These are phyloP conservation scores for Microcos paniculata DNA, from an alignment of 345 rosid genomes.

Conservation along the genomic window DNA sequence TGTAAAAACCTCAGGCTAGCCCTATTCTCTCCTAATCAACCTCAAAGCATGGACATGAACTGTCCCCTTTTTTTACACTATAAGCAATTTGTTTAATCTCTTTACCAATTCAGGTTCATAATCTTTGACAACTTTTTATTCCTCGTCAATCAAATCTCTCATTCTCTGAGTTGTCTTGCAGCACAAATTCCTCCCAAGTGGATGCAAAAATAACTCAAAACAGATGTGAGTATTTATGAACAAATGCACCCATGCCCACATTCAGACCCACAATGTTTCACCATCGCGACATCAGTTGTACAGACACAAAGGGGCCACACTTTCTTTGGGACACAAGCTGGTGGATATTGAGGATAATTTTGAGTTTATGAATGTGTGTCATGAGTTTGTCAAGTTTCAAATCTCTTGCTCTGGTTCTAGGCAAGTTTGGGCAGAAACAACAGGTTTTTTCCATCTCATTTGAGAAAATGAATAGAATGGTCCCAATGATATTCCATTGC, in stretches of 20 bases:
- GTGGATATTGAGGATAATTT: slow-evolving; percentile 45
- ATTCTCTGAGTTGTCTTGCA: slow-evolving; percentile 49
- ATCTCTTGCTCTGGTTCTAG: slow-evolving; percentile 68
- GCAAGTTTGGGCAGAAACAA: slow-evolving; percentile 78
- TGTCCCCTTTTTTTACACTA: slow-evolving; percentile 59
- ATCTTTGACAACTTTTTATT: slow-evolving; percentile 38
- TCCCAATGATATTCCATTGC: slow-evolving; percentile 29
- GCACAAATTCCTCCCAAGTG: slow-evolving; percentile 54
- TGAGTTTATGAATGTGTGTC: slow-evolving; percentile 41
- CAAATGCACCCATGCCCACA: slow-evolving; percentile 49
- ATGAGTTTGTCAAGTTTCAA: slow-evolving; percentile 58
- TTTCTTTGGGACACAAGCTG: slow-evolving; percentile 56
- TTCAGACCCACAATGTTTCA: slow-evolving; percentile 67
- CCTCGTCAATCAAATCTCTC: slow-evolving; percentile 46
- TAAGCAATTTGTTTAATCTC: slow-evolving; percentile 58
- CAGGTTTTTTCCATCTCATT: slow-evolving; percentile 71
- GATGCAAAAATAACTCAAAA: slow-evolving; percentile 71
- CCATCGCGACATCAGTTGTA: slow-evolving; percentile 86
- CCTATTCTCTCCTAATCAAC: slow-evolving; percentile 68
- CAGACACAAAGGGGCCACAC: slow-evolving; percentile 80
- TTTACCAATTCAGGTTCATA: slow-evolving; percentile 46
- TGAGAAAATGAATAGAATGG: slow-evolving; percentile 50
- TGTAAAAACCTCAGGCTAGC: slow-evolving; percentile 78
- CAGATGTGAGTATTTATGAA: slow-evolving; percentile 66
- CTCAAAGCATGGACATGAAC: slow-evolving; percentile 77